phyloP scores from a whole-genome alignment of 2,329 filamentous ascomycete genomes.

The Tolypocladium amazonense region DNA sequence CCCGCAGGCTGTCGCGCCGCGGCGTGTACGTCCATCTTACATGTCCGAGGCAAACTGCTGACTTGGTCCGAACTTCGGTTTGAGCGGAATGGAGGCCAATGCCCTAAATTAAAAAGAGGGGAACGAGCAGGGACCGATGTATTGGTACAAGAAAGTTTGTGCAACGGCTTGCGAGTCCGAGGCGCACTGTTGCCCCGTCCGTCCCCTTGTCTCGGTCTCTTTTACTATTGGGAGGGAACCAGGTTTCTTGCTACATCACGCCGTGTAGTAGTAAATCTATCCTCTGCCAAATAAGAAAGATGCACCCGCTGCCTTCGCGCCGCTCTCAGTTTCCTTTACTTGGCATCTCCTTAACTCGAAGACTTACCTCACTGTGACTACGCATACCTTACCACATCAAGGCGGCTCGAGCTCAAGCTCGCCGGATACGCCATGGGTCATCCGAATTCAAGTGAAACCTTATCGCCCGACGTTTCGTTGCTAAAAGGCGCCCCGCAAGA shows the following conservation, averaged over 20 bases:
- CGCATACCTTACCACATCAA: not conserved
- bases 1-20: not conserved
- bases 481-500: not conserved
- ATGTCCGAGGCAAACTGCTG: not conserved
- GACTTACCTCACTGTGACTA: not conserved
- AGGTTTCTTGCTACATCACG: not conserved
- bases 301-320: too few species aligned
- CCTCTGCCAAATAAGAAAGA: not conserved
- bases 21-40: not conserved
- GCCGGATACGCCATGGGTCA: not conserved
- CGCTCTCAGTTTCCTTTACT: not conserved
- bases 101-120: not conserved
- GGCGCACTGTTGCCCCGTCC: not conserved
- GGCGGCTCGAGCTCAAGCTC: not conserved
- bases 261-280: not conserved
- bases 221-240: not conserved
- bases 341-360: not conserved
- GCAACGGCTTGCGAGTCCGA: not conserved
- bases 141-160: not conserved
- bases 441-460: not conserved
- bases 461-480: not conserved
- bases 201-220: not conserved
- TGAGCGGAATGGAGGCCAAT: not conserved
- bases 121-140: not conserved
- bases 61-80: not conserved